phyloP scores from a whole-genome alignment of 208 protist genomes.

The Trypanosoma melophagium region DNA sequence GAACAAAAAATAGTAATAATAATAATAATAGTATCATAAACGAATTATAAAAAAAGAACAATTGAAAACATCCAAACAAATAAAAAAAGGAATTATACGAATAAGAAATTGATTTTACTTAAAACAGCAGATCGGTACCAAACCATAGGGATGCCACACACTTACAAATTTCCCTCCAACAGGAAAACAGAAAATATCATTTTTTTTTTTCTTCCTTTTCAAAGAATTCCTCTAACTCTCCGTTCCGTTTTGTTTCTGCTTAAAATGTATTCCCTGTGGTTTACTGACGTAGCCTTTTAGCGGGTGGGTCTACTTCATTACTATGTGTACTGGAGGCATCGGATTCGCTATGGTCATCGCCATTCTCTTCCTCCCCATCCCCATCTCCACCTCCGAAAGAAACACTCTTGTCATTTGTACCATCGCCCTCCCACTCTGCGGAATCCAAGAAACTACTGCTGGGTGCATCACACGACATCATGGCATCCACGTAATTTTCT shows the following conservation, averaged over 20 bases:
- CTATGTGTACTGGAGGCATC: no score
- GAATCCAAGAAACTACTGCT: constrained; percentile 24
- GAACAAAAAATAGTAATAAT: constrained; percentile 10
- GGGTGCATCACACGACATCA: constrained; percentile 8
- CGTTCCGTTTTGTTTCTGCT: background rate
- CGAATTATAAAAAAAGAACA: background rate
- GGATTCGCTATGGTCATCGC: background rate
- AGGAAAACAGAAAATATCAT: no score
- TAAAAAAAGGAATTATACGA: background rate
- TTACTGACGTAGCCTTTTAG: constrained; percentile 9
- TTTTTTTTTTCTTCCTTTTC: constrained; percentile 5
- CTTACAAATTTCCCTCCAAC: no score
- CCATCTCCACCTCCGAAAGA: background rate
- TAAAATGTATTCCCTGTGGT: background rate
- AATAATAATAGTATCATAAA: no score
- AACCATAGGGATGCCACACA: no score
- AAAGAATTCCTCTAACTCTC: no score
- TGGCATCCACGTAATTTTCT: constrained; percentile 16
- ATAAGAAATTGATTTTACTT: no score
- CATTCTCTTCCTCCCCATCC: constrained; percentile 16
- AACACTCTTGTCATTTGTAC: background rate
- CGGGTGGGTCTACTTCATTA: background rate
- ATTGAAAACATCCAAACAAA: background rate
- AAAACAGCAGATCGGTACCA: no score
- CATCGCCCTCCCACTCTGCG: constrained; percentile 24